phyloP scores from a whole-genome alignment of 2,329 filamentous ascomycete species.

The Aspergillus phoenicis region DNA sequence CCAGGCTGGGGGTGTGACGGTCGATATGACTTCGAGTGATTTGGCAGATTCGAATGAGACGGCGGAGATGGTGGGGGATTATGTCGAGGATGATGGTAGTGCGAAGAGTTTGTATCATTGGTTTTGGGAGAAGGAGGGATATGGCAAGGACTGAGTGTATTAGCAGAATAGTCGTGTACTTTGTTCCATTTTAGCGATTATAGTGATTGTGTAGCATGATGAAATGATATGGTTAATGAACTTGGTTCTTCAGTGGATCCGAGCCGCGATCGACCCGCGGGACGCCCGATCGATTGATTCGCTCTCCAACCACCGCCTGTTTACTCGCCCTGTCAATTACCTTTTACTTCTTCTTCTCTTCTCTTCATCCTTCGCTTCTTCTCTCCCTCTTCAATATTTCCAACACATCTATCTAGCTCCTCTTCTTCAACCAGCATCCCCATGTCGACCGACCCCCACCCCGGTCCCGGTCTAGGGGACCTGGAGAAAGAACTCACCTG shows the following conservation, averaged over 20 bases:
- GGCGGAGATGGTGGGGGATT: slow-evolving; percentile 49
- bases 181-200: neutral
- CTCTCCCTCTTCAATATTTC: neutral
- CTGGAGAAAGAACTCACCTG: slow-evolving; percentile 93
- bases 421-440: slow-evolving; percentile 6
- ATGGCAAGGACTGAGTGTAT: slow-evolving; percentile 15
- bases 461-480: slow-evolving; percentile 56
- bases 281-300: slow-evolving; percentile 1
- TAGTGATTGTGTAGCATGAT: neutral
- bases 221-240: neutral
- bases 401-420: neutral
- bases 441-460: slow-evolving; percentile 23
- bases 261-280: slow-evolving; percentile 3
- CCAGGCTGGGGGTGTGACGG: slow-evolving; percentile 26
- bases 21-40: slow-evolving; percentile 36
- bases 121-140: slow-evolving; percentile 42
- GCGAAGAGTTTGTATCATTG: slow-evolving; percentile 46
- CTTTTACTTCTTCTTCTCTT: slow-evolving; percentile 12
- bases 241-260: neutral
- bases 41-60: slow-evolving; percentile 42
- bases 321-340: neutral
- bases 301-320: slow-evolving; percentile 2
- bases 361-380: slow-evolving; percentile 2
- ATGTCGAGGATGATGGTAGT: slow-evolving; percentile 47
- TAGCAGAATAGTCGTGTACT: no score